Evolutionary conservation across 2,329 filamentous ascomycete species (phyloP).

Genomic region (Furcasterigmium sp.): DNA sequence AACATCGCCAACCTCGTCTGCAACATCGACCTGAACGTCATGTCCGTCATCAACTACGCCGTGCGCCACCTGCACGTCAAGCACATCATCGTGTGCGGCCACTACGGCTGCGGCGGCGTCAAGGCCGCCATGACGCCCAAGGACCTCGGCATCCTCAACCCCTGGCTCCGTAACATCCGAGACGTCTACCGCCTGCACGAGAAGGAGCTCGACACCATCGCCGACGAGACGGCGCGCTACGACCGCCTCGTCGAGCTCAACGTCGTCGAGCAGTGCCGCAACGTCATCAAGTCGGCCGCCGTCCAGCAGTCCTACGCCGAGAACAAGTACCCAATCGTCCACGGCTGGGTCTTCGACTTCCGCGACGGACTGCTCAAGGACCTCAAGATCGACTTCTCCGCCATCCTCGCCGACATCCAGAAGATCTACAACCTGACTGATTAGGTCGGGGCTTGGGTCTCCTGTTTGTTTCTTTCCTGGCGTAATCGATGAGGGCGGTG

Average conservation of each 20-base stretch:
- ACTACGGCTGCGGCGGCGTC: constrained; percentile 74
- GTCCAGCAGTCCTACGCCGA: constrained; percentile 67
- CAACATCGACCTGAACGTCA: constrained; percentile 73
- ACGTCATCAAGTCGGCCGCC: constrained; percentile 72
- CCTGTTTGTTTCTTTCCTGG: background rate
- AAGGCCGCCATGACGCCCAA: constrained; percentile 69
- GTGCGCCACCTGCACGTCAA: constrained; percentile 76
- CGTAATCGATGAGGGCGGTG: too few relatives aligned
- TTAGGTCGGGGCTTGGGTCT: constrained; percentile 8
- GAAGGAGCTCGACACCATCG: constrained; percentile 60
- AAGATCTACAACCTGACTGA: constrained; percentile 58
- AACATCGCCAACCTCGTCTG: constrained; percentile 90
- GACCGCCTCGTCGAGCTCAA: constrained; percentile 78
- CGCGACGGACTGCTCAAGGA: constrained; percentile 62
- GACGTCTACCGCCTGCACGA: constrained; percentile 71
- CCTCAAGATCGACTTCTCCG: constrained; percentile 56
- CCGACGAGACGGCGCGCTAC: constrained; percentile 54
- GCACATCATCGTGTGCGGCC: constrained; percentile 74
- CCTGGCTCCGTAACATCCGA: constrained; percentile 69
- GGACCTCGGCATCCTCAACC: constrained; percentile 66
- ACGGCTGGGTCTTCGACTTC: constrained; percentile 71
- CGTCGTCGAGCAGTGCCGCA: constrained; percentile 71
- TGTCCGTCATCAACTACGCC: constrained; percentile 82
- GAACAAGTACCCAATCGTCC: constrained; percentile 63
- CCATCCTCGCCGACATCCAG: constrained; percentile 53